These are phyloP conservation scores for Fomitopsis betulina DNA, from an alignment of 1,284 basidiomycete species.

Conservation along the genomic window DNA sequence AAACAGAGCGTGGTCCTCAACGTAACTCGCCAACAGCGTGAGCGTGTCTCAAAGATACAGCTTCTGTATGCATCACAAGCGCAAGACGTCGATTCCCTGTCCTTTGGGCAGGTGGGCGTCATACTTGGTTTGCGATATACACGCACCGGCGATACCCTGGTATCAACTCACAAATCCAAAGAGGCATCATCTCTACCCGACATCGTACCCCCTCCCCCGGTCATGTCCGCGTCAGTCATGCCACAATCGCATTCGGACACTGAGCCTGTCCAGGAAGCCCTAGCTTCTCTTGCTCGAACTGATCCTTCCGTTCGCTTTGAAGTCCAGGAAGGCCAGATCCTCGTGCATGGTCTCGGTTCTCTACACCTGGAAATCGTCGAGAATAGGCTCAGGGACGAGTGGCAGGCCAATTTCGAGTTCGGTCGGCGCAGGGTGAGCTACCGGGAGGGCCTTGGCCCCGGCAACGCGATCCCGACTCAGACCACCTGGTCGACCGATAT, in stretches of 20 bases:
- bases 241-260: constrained; percentile 81
- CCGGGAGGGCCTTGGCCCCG: constrained; percentile 61
- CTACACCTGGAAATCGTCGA: constrained; percentile 88
- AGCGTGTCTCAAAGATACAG: constrained; percentile 74
- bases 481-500: constrained; percentile 60
- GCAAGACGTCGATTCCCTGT: constrained; percentile 78
- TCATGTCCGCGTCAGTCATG: constrained; percentile 77
- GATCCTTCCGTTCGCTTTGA: constrained; percentile 83
- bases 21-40: constrained; percentile 62
- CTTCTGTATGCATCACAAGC: constrained; percentile 76
- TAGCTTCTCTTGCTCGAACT: constrained; percentile 74
- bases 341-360: constrained; percentile 81
- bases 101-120: constrained; percentile 83
- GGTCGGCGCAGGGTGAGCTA: constrained; percentile 78
- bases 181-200: constrained; percentile 46
- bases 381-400: constrained; percentile 75
- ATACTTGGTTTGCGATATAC: constrained; percentile 81
- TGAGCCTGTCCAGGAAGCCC: constrained; percentile 70
- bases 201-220: constrained; percentile 70
- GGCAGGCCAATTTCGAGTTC: constrained; percentile 74
- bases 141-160: constrained; percentile 84
- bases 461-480: constrained; percentile 21
- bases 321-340: constrained; percentile 74
- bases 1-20: constrained; percentile 65
- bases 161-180: constrained; percentile 40